Evolutionary conservation across 2,329 filamentous ascomycete genomes (phyloP).

Genomic region (Pleomassaria siparia): DNA sequence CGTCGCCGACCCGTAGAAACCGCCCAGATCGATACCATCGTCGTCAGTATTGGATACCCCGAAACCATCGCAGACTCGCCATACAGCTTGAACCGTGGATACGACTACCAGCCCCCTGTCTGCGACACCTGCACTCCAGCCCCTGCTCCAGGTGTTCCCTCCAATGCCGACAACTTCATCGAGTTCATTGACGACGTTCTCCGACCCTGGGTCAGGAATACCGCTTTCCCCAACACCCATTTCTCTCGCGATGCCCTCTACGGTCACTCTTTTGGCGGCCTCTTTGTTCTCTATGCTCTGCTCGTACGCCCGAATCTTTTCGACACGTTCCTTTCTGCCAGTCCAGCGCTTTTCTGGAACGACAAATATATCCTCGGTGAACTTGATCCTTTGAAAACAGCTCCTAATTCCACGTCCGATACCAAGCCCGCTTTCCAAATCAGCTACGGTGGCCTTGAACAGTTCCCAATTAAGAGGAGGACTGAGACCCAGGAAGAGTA

Average conservation of each 20-base stretch:
- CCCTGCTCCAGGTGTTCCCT: constrained; percentile 35
- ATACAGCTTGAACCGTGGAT: constrained; percentile 25
- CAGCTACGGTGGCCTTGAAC: constrained; percentile 33
- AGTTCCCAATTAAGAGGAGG: constrained; percentile 25
- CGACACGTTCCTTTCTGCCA: constrained; percentile 49
- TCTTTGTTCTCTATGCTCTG: constrained; percentile 51
- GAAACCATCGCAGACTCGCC: constrained; percentile 32
- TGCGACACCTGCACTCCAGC: constrained; percentile 31
- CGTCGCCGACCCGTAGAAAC: constrained; percentile 34
- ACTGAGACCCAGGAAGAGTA: constrained; percentile 32
- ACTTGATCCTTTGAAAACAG: constrained; percentile 20
- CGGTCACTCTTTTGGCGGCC: constrained; percentile 54
- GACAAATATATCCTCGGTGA: constrained; percentile 42
- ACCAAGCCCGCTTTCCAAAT: constrained; percentile 35
- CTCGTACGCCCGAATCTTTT: constrained; percentile 47
- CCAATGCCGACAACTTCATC: constrained; percentile 51
- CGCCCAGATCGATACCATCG: constrained; percentile 30
- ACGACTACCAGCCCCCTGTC: constrained; percentile 35
- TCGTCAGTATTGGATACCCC: constrained; percentile 35
- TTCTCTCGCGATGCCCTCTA: constrained; percentile 48
- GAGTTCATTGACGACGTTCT: constrained; percentile 47
- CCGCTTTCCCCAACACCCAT: constrained; percentile 32
- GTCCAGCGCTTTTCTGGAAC: constrained; percentile 54
- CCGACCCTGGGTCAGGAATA: constrained; percentile 35
- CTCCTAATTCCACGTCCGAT: constrained; percentile 1